These are phyloP conservation scores for Epichloe festucae DNA, from an alignment of 2,329 filamentous ascomycete genomes.

Conservation along the genomic window DNA sequence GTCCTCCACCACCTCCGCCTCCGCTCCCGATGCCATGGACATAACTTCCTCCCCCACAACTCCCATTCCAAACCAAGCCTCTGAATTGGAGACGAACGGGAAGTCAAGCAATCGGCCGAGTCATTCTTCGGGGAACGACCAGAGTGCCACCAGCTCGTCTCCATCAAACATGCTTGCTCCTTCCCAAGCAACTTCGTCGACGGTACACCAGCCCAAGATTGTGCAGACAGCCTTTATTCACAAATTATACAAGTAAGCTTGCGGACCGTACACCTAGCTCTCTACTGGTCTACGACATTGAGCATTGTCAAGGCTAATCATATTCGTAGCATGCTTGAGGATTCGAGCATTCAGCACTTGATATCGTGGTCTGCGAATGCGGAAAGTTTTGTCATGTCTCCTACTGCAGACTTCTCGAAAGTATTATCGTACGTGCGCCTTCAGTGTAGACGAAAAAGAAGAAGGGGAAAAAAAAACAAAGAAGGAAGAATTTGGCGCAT, in stretches of 20 bases:
- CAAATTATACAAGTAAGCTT: constrained; percentile 86
- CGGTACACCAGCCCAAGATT: constrained; percentile 87
- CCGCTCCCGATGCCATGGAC: constrained; percentile 50
- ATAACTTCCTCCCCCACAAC: constrained; percentile 39
- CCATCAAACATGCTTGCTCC: constrained; percentile 35
- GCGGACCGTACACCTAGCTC: not conserved
- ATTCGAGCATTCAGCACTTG: constrained; percentile 80
- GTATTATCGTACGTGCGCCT: constrained; percentile 68
- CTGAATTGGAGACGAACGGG: constrained; percentile 28
- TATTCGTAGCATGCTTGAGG: constrained; percentile 78
- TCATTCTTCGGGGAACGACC: constrained; percentile 27
- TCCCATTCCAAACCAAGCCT: constrained; percentile 30
- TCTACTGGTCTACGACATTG: not conserved
- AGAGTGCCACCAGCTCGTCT: constrained; percentile 16
- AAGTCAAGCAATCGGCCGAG: constrained; percentile 23
- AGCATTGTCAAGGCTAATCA: not conserved
- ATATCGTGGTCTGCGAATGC: constrained; percentile 92
- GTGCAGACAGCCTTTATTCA: constrained; percentile 98
- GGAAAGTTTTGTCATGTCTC: constrained; percentile 98
- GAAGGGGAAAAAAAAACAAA: not conserved
- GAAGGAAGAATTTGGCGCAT: not conserved
- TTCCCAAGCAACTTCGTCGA: constrained; percentile 43
- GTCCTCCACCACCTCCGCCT: constrained; percentile 43
- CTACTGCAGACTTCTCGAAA: constrained; percentile 94
- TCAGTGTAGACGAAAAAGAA: not conserved